Evolutionary conservation across 495 filamentous ascomycete genomes (phyloP), one percentile per base, ranked within the genome.

Genomic region (Parathielavia hyrcaniae): DNA sequence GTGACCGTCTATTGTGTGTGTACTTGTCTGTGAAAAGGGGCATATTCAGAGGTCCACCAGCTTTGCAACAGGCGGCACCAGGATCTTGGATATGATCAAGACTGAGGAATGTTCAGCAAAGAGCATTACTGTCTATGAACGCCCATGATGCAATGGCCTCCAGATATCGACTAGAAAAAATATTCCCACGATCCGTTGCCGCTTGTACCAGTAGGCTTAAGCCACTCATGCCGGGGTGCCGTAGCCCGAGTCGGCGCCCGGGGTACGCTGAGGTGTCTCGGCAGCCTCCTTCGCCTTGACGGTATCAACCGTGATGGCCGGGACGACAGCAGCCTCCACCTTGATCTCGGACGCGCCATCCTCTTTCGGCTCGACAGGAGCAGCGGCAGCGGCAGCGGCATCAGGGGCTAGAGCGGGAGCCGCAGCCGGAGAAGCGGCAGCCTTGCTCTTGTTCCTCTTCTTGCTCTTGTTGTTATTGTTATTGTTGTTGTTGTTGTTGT

Each of bases 161-260:
- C n/a, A n/a, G n/a, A n/a, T 20, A 11, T n/a, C 19, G 23, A 23
- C 44, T 23, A 13, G 26, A 36, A 8, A 45, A 45, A 14, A 54
- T 26, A 40, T 36, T 35, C 30, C 36, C 52, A 45, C 36, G 52
- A 36, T 46, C 52, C 30, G 41, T 46, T 35, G 8, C 22, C 41
- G 43, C 7, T 16, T n/a, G 36, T 10, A 19, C 1, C 13, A 4
- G 35, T 22, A 43, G 23, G 20, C 50, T 53, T n/a, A 11, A 43
- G 39, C 22, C 16, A 4, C 26, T 32, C 50, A 14, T 40, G 32
- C 47, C 26, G 57, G 50, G 5, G 57, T 59, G n/a, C 67, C 69
- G 46, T 72, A 73, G 12, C 70, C 71, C 3, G 71, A 72, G 45
- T 73, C 71, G 6, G 41, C 62, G 1, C 67, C 59, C 55, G 60